Conservation (phyloP, 1,139 yeast species). For the Yamadazyma siamensis region DNA sequence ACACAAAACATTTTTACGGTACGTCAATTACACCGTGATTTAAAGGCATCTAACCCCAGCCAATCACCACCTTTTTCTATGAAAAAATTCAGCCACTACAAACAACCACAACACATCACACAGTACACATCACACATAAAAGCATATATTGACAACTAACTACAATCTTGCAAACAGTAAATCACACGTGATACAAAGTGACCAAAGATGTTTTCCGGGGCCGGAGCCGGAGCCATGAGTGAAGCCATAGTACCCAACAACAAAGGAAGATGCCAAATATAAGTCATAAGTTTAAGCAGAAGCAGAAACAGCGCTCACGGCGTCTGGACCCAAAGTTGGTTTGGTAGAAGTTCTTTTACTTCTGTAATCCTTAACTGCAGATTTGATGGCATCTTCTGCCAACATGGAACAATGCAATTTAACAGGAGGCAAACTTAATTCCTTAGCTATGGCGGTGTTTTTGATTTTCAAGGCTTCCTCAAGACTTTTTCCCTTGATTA, state of each 20-base stretch:
- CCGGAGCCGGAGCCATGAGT: too few species aligned
- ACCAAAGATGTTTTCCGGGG: too few species aligned
- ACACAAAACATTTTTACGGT: conserved; percentile 10
- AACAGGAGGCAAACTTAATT: conserved; percentile 92
- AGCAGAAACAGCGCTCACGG: conserved; percentile 17
- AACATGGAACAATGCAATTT: conserved; percentile 97
- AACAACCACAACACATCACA: background rate
- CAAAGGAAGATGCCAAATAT: too few species aligned
- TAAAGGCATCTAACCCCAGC: background rate
- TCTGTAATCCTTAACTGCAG: conserved; percentile 93
- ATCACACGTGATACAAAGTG: too few species aligned
- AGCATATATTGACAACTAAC: background rate
- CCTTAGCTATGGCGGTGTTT: conserved; percentile 90
- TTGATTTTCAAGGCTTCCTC: conserved; percentile 92
- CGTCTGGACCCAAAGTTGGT: conserved; percentile 54
- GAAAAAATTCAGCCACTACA: background rate
- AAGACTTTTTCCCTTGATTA: conserved; percentile 90
- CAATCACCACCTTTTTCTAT: background rate
- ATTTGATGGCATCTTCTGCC: conserved; percentile 97
- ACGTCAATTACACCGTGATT: conserved; percentile 8
- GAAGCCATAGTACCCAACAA: too few species aligned
- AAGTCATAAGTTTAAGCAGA: too few species aligned
- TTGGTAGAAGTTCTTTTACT: conserved; percentile 52
- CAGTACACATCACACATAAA: background rate
- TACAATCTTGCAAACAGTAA: too few species aligned